Percentiles rank a stretch among this genome's conserved stretches.
Evolutionary conservation across 441 rosid genomes (phyloP).

Genomic region (California macrophylla): DNA sequence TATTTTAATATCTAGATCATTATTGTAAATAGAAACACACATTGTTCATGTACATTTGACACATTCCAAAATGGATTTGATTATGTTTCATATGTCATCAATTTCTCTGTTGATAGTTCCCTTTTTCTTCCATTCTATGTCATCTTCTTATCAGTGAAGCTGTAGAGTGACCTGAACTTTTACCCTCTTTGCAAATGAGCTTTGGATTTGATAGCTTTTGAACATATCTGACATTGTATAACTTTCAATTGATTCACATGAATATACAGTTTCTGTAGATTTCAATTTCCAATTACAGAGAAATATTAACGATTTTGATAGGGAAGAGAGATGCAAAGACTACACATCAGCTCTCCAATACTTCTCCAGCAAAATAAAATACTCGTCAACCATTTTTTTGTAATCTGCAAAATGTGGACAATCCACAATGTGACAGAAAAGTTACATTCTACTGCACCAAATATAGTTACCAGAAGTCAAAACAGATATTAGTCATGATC

Average conservation of each 20-base stretch:
- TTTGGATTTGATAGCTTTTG: neutral
- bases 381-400: slow-evolving; percentile 38
- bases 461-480: too few relatives aligned
- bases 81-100: neutral
- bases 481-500: too few relatives aligned
- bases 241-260: neutral
- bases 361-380: slow-evolving; percentile 30
- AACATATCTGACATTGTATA: neutral
- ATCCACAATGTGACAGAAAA: neutral
- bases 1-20: neutral
- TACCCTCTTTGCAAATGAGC: neutral
- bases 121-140: neutral
- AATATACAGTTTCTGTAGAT: slow-evolving; percentile 10
- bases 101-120: neutral
- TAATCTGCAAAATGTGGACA: slow-evolving; percentile 24
- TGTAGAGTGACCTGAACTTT: neutral
- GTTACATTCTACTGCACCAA: neutral
- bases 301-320: neutral
- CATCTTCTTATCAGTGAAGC: neutral
- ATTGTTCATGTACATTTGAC: neutral
- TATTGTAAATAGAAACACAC: neutral
- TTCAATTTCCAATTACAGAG: slow-evolving; percentile 6
- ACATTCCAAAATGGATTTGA: slow-evolving; percentile 2
- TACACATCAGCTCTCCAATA: slow-evolving; percentile 23
- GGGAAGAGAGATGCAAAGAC: neutral